phyloP scores from a whole-genome alignment of 2,329 filamentous ascomycete species.

The Epichloe coenophiala region DNA sequence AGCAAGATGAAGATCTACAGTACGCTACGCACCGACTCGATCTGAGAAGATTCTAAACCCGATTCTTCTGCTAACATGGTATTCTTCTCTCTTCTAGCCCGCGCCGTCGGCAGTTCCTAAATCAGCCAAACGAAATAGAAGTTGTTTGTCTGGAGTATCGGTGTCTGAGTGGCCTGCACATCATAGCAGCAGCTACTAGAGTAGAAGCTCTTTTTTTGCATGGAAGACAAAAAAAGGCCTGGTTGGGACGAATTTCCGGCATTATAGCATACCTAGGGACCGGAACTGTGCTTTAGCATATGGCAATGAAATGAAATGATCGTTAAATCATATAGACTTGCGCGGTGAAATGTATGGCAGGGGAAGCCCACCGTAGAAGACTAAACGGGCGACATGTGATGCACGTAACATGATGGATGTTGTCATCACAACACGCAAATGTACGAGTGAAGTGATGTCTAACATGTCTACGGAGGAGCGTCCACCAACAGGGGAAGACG shows the following conservation, averaged over 20 bases:
- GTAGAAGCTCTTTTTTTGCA: conserved; percentile 18
- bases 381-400: too few relatives aligned
- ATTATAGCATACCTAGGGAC: conserved; percentile 24
- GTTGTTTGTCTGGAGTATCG: conserved; percentile 23
- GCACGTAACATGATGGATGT: too few relatives aligned
- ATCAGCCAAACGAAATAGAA: conserved; percentile 18
- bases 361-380: too few relatives aligned
- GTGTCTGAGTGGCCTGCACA: conserved; percentile 25
- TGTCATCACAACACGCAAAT: too few relatives aligned
- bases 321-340: neutral
- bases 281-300: conserved; percentile 23
- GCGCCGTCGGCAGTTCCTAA: conserved; percentile 43
- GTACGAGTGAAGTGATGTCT: too few relatives aligned
- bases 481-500: too few relatives aligned
- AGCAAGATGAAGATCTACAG: conserved; percentile 98
- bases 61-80: neutral
- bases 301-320: conserved; percentile 26
- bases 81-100: conserved; percentile 31
- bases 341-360: too few relatives aligned
- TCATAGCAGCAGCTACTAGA: conserved; percentile 20
- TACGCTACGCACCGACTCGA: conserved; percentile 24
- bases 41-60: neutral
- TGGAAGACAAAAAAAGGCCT: conserved; percentile 20
- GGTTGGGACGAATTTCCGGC: conserved; percentile 26
- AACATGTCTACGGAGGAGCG: too few relatives aligned